These are phyloP conservation scores for Scenedesmus sp. DNA, from an alignment of 163 green algal genomes.

Conservation along the genomic window DNA sequence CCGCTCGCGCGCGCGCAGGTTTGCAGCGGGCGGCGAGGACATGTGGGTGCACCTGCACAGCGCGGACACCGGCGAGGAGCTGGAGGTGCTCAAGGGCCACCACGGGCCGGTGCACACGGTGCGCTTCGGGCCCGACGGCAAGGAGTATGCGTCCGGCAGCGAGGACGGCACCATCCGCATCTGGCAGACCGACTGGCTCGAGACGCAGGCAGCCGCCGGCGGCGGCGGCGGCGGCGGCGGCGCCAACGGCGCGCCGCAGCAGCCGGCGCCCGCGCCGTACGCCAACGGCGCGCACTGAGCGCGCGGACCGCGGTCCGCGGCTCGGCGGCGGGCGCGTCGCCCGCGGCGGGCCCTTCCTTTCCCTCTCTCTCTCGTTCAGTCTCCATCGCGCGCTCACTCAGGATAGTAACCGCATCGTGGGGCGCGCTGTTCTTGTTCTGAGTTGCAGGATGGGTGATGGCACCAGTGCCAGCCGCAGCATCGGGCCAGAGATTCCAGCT, in stretches of 20 bases:
- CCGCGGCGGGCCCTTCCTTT: too few relatives aligned
- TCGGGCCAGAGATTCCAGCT: too few relatives aligned
- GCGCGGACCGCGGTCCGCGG: background rate
- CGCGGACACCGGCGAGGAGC: slow-evolving; percentile 78
- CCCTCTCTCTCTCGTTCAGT: too few relatives aligned
- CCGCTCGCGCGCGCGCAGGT: slow-evolving; percentile 35
- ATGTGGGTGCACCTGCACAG: slow-evolving; percentile 98
- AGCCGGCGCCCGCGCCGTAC: background rate
- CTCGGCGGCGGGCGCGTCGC: too few relatives aligned
- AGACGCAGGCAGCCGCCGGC: slow-evolving; percentile 11
- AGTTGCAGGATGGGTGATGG: too few relatives aligned
- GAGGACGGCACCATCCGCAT: slow-evolving; percentile 99
- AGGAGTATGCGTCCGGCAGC: slow-evolving; percentile 89
- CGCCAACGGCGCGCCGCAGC: background rate
- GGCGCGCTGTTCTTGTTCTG: background rate
- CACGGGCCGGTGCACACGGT: slow-evolving; percentile 97
- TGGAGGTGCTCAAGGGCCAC: slow-evolving; percentile 96
- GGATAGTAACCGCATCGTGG: background rate
- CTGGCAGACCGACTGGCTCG: slow-evolving; percentile 72
- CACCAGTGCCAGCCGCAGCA: too few relatives aligned
- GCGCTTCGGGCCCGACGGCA: slow-evolving; percentile 64
- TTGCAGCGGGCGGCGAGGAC: slow-evolving; percentile 92
- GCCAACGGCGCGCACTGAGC: slow-evolving; percentile 4
- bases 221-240: background rate
- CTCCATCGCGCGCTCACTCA: too few relatives aligned